Evolutionary conservation across 345 rosid genomes (phyloP).

Genomic region (Crucihimalaya himalaica): DNA sequence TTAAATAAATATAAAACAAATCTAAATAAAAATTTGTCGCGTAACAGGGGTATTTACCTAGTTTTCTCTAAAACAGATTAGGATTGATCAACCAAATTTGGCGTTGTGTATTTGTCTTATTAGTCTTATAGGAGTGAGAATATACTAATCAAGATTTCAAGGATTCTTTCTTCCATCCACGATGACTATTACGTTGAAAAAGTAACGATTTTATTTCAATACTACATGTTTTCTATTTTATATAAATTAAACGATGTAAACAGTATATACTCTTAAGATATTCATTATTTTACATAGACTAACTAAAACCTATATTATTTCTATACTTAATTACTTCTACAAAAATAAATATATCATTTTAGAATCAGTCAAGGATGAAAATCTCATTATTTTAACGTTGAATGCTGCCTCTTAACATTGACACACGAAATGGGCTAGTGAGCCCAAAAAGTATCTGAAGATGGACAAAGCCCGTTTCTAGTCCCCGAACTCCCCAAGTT

Average conservation of each 20-base stretch:
- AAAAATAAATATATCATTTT: neutral
- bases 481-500: no score
- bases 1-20: no score
- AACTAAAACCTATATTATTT: neutral
- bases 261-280: neutral
- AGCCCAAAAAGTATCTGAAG: neutral
- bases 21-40: no score
- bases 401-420: neutral
- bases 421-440: neutral
- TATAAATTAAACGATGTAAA: neutral
- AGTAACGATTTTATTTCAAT: neutral
- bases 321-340: neutral
- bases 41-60: no score
- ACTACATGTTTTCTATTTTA: neutral
- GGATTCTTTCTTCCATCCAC: constrained; percentile 12
- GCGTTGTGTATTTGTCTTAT: constrained; percentile 10
- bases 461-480: neutral
- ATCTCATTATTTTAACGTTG: constrained; percentile 1
- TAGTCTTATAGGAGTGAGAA: neutral
- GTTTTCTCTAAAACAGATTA: no score
- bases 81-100: constrained; percentile 25
- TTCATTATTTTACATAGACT: neutral
- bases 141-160: constrained; percentile 4
- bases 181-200: neutral
- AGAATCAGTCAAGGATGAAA: neutral